Evolutionary conservation across 495 filamentous ascomycete species (phyloP).

Genomic region (Penicillium desertorum): DNA sequence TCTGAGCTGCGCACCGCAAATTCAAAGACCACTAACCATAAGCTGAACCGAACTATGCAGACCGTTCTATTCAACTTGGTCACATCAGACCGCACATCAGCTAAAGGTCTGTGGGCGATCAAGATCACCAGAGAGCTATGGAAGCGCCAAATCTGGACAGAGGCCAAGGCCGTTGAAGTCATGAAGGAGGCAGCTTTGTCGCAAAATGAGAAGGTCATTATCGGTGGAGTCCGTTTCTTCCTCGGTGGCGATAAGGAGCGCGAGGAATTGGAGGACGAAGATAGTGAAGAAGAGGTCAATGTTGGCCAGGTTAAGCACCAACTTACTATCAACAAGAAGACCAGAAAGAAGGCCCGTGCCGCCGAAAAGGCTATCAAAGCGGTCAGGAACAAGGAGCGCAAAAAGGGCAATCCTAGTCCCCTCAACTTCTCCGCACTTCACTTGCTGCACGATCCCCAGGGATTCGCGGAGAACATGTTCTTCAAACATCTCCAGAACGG

Average conservation of each 20-base stretch:
- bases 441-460: constrained; percentile 91
- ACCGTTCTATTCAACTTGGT: constrained; percentile 89
- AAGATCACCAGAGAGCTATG: constrained; percentile 85
- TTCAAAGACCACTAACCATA: constrained; percentile 81
- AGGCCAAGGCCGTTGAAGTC: constrained; percentile 83
- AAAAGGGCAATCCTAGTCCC: constrained; percentile 80
- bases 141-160: constrained; percentile 86
- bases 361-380: constrained; percentile 74
- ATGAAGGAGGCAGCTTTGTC: constrained; percentile 88
- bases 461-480: constrained; percentile 89
- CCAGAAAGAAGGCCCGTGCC: constrained; percentile 75
- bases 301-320: constrained; percentile 81
- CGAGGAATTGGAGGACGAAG: constrained; percentile 87
- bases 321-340: constrained; percentile 91
- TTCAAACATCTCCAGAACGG: constrained; percentile 83
- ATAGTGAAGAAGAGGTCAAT: constrained; percentile 79
- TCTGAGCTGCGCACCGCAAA: constrained; percentile 87
- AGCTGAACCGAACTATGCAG: constrained; percentile 87
- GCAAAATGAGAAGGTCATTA: constrained; percentile 85
- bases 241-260: constrained; percentile 91
- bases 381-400: constrained; percentile 78
- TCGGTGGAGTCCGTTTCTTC: constrained; percentile 89
- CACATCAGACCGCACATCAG: constrained; percentile 75
- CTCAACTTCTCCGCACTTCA: constrained; percentile 99
- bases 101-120: constrained; percentile 91